Evolutionary conservation across 1,284 basidiomycete genomes (phyloP).

Genomic region (Papiliotrema nemorosa): DNA sequence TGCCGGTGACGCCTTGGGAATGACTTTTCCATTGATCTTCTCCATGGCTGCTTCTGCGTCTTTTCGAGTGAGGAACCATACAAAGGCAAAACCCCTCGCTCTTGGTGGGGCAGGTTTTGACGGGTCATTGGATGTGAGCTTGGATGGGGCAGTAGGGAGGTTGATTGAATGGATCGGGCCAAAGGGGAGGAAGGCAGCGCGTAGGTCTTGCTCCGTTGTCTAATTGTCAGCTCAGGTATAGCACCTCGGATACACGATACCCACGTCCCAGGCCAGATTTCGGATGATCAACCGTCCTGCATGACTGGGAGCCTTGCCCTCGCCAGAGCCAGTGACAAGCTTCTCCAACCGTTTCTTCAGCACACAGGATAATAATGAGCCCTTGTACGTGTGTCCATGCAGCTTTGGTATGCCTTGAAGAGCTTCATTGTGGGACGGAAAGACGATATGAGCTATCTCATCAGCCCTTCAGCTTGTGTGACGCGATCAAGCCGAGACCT

Average conservation of each 20-base stretch:
- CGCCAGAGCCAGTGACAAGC: constrained; percentile 52
- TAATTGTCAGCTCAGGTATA: constrained; percentile 33
- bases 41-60: constrained; percentile 83
- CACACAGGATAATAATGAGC: constrained; percentile 76
- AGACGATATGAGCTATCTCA: constrained; percentile 66
- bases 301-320: constrained; percentile 51
- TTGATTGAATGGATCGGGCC: constrained; percentile 84
- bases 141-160: constrained; percentile 60
- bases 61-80: constrained; percentile 85
- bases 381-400: constrained; percentile 92
- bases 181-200: constrained; percentile 80
- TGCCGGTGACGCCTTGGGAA: constrained; percentile 46
- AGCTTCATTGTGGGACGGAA: constrained; percentile 68
- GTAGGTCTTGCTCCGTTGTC: constrained; percentile 78
- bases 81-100: constrained; percentile 87
- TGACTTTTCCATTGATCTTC: constrained; percentile 72
- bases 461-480: not conserved
- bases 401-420: constrained; percentile 73
- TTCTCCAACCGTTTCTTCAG: constrained; percentile 83
- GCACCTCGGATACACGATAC: constrained; percentile 9
- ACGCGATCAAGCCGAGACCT: constrained; percentile 7
- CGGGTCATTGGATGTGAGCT: constrained; percentile 48
- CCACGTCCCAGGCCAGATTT: constrained; percentile 72
- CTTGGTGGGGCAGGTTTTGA: constrained; percentile 48
- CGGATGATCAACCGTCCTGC: constrained; percentile 85